phyloP scores from a whole-genome alignment of 2,329 filamentous ascomycete genomes.

The Colletotrichum cordylinicola region DNA sequence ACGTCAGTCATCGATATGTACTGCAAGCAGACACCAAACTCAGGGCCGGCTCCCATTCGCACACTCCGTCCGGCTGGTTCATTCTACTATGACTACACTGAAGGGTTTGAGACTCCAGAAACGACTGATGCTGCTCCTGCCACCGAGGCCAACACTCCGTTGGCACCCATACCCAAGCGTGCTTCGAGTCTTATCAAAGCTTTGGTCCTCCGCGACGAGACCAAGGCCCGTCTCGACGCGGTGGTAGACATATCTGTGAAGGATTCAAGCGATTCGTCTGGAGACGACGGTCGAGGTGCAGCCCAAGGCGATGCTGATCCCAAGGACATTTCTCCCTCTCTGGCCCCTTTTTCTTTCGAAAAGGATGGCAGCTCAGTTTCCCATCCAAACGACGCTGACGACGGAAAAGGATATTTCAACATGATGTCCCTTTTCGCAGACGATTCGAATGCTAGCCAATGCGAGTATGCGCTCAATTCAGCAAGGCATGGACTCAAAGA shows the following conservation, averaged over 20 bases:
- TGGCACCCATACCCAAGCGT: conserved; percentile 36
- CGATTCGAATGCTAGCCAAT: not conserved
- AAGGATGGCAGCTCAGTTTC: not conserved
- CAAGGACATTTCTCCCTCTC: not conserved
- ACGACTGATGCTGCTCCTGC: not conserved
- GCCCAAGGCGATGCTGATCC: not conserved
- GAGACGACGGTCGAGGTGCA: not conserved
- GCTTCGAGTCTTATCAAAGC: conserved; percentile 28
- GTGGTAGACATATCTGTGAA: conserved; percentile 21
- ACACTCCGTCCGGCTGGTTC: conserved; percentile 36
- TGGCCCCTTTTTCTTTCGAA: not conserved
- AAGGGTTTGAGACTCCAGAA: conserved; percentile 48
- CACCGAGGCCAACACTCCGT: conserved; percentile 23
- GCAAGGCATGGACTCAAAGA: not conserved
- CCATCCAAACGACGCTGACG: no score
- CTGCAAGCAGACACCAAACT: conserved; percentile 28
- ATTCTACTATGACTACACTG: conserved; percentile 60
- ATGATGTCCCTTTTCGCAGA: not conserved
- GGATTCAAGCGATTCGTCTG: conserved; percentile 19
- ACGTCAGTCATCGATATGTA: conserved; percentile 59
- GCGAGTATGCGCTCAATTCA: not conserved
- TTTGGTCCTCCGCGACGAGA: conserved; percentile 31
- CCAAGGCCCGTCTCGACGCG: conserved; percentile 16
- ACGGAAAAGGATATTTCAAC: not conserved
- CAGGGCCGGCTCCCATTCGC: conserved; percentile 28